Evolutionary conservation across 768 basidiomycete species (phyloP).

Genomic region (Hygrophoropsis aurantiaca): DNA sequence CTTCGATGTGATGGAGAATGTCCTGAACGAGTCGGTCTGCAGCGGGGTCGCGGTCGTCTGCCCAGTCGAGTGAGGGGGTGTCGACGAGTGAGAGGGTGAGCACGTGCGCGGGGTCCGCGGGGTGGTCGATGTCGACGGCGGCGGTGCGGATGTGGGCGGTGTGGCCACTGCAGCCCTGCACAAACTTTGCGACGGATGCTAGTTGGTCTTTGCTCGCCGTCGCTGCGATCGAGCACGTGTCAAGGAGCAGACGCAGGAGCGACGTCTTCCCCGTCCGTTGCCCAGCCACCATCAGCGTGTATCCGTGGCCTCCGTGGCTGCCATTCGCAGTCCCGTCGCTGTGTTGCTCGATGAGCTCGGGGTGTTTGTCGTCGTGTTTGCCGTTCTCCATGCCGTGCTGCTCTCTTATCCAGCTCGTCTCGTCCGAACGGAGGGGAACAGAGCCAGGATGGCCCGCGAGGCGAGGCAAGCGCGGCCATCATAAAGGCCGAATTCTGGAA

Average conservation of each 20-base stretch:
- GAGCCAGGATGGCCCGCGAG: slow-evolving; percentile 53
- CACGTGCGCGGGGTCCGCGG: slow-evolving; percentile 47
- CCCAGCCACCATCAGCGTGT: slow-evolving; percentile 81
- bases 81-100: slow-evolving; percentile 75
- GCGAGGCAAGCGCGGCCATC: slow-evolving; percentile 69
- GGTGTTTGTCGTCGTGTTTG: slow-evolving; percentile 51
- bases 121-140: slow-evolving; percentile 69
- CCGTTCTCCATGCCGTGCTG: slow-evolving; percentile 58
- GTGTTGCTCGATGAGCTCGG: slow-evolving; percentile 12
- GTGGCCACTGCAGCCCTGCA: slow-evolving; percentile 70
- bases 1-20: slow-evolving; percentile 70
- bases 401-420: slow-evolving; percentile 37
- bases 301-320: slow-evolving; percentile 32
- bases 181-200: slow-evolving; percentile 77
- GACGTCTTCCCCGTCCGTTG: slow-evolving; percentile 84
- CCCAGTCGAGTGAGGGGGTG: slow-evolving; percentile 78
- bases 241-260: slow-evolving; percentile 81
- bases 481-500: slow-evolving; percentile 48
- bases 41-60: slow-evolving; percentile 53
- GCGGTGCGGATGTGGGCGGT: slow-evolving; percentile 71
- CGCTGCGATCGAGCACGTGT: slow-evolving; percentile 70
- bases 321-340: too few relatives aligned
- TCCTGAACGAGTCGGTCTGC: slow-evolving; percentile 66
- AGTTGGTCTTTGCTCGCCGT: slow-evolving; percentile 72
- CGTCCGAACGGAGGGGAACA: slow-evolving; percentile 47